phyloP scores from a whole-genome alignment of 2,329 filamentous ascomycete genomes.

The Arachnomyces sp. region DNA sequence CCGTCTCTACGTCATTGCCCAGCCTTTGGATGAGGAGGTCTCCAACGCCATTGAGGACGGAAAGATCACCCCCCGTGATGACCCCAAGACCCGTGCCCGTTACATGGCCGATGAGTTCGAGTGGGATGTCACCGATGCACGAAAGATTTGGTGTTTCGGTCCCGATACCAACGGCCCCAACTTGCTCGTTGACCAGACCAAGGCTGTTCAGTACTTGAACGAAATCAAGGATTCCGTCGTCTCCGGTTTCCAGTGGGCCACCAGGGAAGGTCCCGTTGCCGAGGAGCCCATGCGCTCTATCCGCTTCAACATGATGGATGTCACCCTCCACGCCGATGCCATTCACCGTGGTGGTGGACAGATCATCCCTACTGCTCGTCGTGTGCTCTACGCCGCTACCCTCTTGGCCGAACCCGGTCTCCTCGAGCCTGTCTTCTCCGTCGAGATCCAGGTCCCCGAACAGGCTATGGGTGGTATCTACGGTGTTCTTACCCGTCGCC shows the following conservation, averaged over 20 bases:
- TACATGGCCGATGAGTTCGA: conserved; percentile 91
- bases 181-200: conserved; percentile 98
- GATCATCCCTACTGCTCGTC: conserved; percentile 94
- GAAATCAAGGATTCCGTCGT: conserved; percentile 99
- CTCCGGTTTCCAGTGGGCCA: conserved; percentile 99
- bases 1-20: conserved; percentile 92
- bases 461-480: conserved; percentile 99
- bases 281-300: conserved; percentile 97
- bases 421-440: conserved; percentile 95
- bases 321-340: conserved; percentile 97
- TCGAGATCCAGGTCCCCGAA: conserved; percentile 99
- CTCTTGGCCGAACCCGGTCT: conserved; percentile 87
- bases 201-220: conserved; percentile 99
- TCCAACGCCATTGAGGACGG: conserved; percentile 80
- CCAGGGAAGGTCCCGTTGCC: conserved; percentile 90
- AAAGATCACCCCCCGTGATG: conserved; percentile 90
- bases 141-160: conserved; percentile 99
- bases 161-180: conserved; percentile 97
- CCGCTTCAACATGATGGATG: conserved; percentile 99
- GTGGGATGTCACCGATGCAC: conserved; percentile 99
- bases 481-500: conserved; percentile 91
- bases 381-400: conserved; percentile 88
- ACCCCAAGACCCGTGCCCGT: conserved; percentile 98
- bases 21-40: conserved; percentile 88
- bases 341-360: conserved; percentile 99